phyloP scores from a whole-genome alignment of 192 early-diverging fungal species.

The Coemansia sp. region DNA sequence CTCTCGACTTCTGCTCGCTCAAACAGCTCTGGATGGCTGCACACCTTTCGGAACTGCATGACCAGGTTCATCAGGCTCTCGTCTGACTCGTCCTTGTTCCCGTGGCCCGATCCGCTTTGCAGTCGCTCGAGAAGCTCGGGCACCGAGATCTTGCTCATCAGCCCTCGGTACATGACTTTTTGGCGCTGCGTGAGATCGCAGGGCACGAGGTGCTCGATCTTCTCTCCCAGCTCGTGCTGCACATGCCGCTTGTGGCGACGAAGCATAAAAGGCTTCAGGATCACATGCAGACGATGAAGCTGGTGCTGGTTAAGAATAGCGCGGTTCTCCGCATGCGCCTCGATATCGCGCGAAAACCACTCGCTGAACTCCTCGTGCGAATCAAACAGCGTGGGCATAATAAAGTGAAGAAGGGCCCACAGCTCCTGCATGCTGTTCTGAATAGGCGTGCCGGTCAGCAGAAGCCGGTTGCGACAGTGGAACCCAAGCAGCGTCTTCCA shows the following conservation, averaged over 20 bases:
- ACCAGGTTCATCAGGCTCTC: constrained; percentile 89
- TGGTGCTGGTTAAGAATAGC: constrained; percentile 80
- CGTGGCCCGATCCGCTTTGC: constrained; percentile 47
- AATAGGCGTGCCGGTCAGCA: constrained; percentile 90
- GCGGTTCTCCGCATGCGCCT: constrained; percentile 83
- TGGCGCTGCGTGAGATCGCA: constrained; percentile 78
- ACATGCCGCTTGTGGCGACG: constrained; percentile 87
- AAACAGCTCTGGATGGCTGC: constrained; percentile 85
- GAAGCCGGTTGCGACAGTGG: constrained; percentile 78
- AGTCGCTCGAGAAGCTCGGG: constrained; percentile 70
- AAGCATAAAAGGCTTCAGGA: constrained; percentile 94
- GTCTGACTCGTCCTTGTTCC: constrained; percentile 64
- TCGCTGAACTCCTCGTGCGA: constrained; percentile 92
- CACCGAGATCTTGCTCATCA: constrained; percentile 76
- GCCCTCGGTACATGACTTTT: constrained; percentile 65
- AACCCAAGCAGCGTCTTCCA: constrained; percentile 85
- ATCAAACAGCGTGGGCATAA: constrained; percentile 93
- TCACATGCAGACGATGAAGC: constrained; percentile 80
- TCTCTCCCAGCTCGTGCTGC: constrained; percentile 86
- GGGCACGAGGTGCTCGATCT: constrained; percentile 80
- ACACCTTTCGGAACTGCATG: constrained; percentile 92
- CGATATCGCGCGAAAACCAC: constrained; percentile 92
- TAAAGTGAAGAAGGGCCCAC: constrained; percentile 91
- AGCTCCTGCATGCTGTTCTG: constrained; percentile 95
- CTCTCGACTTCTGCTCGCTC: constrained; percentile 79